Evolutionary conservation across 192 early-diverging fungal species (phyloP), one percentile per base, ranked within the genome.

Genomic region (Coemansia sp.): DNA sequence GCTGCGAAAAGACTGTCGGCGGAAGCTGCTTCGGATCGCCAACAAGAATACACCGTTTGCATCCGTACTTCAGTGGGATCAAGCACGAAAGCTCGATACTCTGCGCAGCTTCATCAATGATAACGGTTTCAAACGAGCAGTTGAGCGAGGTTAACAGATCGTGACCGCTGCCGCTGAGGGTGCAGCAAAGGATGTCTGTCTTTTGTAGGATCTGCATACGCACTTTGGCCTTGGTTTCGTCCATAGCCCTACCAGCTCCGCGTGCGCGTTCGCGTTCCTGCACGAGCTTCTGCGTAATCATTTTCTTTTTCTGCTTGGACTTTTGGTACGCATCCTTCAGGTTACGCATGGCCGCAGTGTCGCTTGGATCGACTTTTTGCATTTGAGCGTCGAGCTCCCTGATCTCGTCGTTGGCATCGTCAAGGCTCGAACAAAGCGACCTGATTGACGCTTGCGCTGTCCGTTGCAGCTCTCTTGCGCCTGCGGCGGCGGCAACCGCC

Each of bases 31-130:
- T n/a, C n/a, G n/a, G n/a, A n/a, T n/a, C n/a, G n/a, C n/a, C n/a
- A n/a, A n/a, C n/a, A n/a, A n/a, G n/a, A n/a, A n/a, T n/a, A n/a
- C n/a, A n/a, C n/a, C n/a, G n/a, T n/a, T n/a, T n/a, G n/a, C n/a
- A n/a, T n/a, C n/a, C n/a, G n/a, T n/a, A n/a, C n/a, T n/a, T n/a
- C n/a, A 98, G 85, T 20, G 96, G 95, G 70, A 99, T 97, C 66
- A 97, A 59, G 6, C 89, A 88, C 22, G 87, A 85, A 13, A 95
- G 81, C 73, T 99, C 96, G 29, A 94, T 88, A 3, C 92, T 88
- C 67, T 99, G 96, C 23, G 93, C 94, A 0, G 96, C 96, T 72
- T 99, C 96, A 69, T 99, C 96, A 59, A 99, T 91, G 63, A 99
- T 95, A 11, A 96, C 91, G 0, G 89, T 87, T n/a, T 88, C 87